These are phyloP conservation scores for Lipomyces oligophaga DNA, from an alignment of 805 yeast genomes.

Conservation along the genomic window DNA sequence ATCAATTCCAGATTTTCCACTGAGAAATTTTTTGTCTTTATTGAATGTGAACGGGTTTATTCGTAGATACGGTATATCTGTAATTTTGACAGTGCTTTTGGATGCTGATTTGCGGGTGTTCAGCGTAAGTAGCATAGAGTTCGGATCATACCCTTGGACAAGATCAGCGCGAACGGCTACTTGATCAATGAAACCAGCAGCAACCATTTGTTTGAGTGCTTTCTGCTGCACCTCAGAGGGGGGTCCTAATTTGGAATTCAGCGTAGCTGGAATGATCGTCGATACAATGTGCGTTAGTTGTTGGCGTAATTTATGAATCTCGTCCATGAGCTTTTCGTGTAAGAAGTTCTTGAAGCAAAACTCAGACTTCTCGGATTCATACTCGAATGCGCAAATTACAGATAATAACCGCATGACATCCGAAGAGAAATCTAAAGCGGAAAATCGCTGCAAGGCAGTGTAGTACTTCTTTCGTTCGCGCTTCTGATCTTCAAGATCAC, in stretches of 20 bases:
- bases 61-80: conserved; percentile 49
- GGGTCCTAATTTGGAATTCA: conserved; percentile 30
- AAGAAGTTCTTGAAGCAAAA: conserved; percentile 64
- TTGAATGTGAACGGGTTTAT: conserved; percentile 49
- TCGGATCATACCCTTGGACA: conserved; percentile 44
- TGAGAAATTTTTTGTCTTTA: conserved; percentile 49
- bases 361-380: conserved; percentile 47
- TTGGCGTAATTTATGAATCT: conserved; percentile 71
- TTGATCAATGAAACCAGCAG: conserved; percentile 91
- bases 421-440: conserved; percentile 64
- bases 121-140: not conserved
- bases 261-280: conserved; percentile 40
- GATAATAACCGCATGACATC: conserved; percentile 74
- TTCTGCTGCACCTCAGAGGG: conserved; percentile 57
- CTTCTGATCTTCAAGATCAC: conserved; percentile 11
- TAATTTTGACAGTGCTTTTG: conserved; percentile 52
- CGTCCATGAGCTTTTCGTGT: conserved; percentile 75
- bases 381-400: conserved; percentile 85
- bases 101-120: conserved; percentile 43
- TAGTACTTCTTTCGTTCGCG: conserved; percentile 49
- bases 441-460: conserved; percentile 50
- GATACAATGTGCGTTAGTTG: conserved; percentile 77
- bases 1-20: conserved; percentile 34
- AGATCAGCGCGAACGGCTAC: conserved; percentile 80
- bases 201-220: conserved; percentile 83